Conservation (phyloP, 2,329 filamentous ascomycete genomes). For the Fusarium piperis region DNA sequence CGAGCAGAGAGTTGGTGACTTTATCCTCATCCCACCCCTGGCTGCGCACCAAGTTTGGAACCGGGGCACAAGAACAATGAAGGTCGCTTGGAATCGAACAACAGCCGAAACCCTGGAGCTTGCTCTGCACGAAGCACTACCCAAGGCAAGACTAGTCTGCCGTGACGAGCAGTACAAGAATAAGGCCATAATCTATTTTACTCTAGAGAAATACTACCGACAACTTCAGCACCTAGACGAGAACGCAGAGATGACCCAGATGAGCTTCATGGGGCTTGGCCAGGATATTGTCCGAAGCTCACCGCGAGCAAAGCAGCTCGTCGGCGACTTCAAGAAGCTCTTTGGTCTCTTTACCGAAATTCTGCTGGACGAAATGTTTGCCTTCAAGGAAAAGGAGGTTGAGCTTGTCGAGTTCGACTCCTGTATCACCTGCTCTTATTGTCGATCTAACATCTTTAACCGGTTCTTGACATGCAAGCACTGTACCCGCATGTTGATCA, state of each 20-base stretch:
- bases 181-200: slow-evolving; percentile 93
- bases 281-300: slow-evolving; percentile 56
- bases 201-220: slow-evolving; percentile 80
- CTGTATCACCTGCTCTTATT: slow-evolving; percentile 95
- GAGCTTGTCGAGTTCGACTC: slow-evolving; percentile 87
- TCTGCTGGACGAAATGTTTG: slow-evolving; percentile 87
- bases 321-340: slow-evolving; percentile 82
- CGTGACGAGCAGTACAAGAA: slow-evolving; percentile 99
- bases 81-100: slow-evolving; percentile 97
- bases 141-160: slow-evolving; percentile 89
- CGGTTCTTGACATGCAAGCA: slow-evolving; percentile 91
- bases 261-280: slow-evolving; percentile 59
- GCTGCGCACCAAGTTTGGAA: slow-evolving; percentile 99
- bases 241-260: slow-evolving; percentile 54
- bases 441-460: slow-evolving; percentile 96
- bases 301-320: slow-evolving; percentile 71
- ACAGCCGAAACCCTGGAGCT: slow-evolving; percentile 90
- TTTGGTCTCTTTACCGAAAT: slow-evolving; percentile 82
- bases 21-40: slow-evolving; percentile 91
- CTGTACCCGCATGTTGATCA: slow-evolving; percentile 74
- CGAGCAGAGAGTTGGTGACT: slow-evolving; percentile 89
- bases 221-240: slow-evolving; percentile 66
- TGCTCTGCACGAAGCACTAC: slow-evolving; percentile 86
- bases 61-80: slow-evolving; percentile 92
- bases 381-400: slow-evolving; percentile 73